Evolutionary conservation across 768 basidiomycete species (phyloP), one percentile per base, ranked within the genome.

Genomic region (Boletus rubescentipes): DNA sequence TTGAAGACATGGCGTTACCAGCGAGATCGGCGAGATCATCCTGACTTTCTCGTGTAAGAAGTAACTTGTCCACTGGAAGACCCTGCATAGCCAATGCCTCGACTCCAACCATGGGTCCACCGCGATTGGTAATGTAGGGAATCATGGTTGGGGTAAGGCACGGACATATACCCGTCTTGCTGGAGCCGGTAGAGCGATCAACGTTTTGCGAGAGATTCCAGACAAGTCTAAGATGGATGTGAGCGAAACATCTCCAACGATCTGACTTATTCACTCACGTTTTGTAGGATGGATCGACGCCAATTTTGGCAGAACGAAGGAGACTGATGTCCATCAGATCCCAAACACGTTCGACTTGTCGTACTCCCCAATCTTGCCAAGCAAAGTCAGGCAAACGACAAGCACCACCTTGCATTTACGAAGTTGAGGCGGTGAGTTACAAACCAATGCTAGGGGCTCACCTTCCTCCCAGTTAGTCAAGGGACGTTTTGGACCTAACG

Each of bases 181-280:
- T 82, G 0, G 89, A 87, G 8, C 90, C 89, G 41, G 87, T 93
- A 26, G 88, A 88, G 14, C 95, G 84, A 70, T 98, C 95, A 21
- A 97, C 95, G 62, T 98, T 98, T 72, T 98, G 95, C 3, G 92
- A 94, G 6, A 98, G 79, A 70, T 98, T 98, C 94, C 94, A 97
- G 2, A 98, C 90, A 71, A 86, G 80, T 3, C 91, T 93, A 58
- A 23, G 57, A 53, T 14, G 4, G 23, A 53, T 49, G 41, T 53
- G 20, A 65, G 50, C 16, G 31, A 39, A 36, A 11, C 12, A 49
- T 31, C 14, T 5, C 15, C 5, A 39, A 43, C 5, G 14, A 16
- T 36, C 14, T 31, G n/a, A 20, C 15, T 16, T 30, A 55, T 50
- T 9, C 18, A 75, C 86, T 67, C 67, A 95, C 86, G 92, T 93